Conservation (phyloP, 23 red algal species). For the Pyropia yezoensis region DNA sequence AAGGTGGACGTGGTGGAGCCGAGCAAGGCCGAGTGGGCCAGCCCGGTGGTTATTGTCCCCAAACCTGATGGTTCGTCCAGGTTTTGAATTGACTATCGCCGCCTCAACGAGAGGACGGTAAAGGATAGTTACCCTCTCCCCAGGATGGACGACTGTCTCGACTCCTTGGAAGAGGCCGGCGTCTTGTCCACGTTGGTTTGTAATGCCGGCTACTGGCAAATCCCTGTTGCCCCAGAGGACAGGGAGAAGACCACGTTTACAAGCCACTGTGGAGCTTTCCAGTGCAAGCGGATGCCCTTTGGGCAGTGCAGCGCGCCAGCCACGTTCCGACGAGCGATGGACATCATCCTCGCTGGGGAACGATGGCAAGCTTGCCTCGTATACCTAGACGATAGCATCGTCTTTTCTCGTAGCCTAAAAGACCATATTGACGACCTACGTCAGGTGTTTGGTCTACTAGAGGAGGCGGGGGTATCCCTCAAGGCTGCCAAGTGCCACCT, state of each 20-base stretch:
- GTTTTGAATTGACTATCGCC: no score
- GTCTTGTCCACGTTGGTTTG: constrained; percentile 11
- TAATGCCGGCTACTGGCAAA: constrained; percentile 21
- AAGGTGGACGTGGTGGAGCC: constrained; percentile 9
- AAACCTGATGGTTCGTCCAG: no score
- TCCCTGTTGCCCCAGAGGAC: constrained; percentile 1
- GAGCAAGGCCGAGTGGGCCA: constrained; percentile 3
- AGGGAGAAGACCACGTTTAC: constrained; percentile 24
- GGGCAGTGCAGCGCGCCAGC: no score
- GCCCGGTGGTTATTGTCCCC: no score
- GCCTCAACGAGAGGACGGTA: no score
- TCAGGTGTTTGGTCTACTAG: constrained; percentile 11
- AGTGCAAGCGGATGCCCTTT: constrained; percentile 27
- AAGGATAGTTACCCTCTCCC: constrained; percentile 40
- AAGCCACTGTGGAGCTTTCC: constrained; percentile 13
- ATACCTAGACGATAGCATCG: no score
- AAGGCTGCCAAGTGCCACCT: no score
- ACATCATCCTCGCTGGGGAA: constrained; percentile 10
- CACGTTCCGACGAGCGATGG: constrained; percentile 27
- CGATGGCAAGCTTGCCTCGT: constrained; percentile 12
- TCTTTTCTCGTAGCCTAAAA: not conserved
- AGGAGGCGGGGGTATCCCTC: constrained; percentile 6
- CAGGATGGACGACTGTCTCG: constrained; percentile 31
- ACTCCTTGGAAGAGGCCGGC: constrained; percentile 14
- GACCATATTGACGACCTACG: constrained; percentile 20